Base-by-base conservation (phyloP, 805 yeast species). In the Candida hungchunana region DNA sequence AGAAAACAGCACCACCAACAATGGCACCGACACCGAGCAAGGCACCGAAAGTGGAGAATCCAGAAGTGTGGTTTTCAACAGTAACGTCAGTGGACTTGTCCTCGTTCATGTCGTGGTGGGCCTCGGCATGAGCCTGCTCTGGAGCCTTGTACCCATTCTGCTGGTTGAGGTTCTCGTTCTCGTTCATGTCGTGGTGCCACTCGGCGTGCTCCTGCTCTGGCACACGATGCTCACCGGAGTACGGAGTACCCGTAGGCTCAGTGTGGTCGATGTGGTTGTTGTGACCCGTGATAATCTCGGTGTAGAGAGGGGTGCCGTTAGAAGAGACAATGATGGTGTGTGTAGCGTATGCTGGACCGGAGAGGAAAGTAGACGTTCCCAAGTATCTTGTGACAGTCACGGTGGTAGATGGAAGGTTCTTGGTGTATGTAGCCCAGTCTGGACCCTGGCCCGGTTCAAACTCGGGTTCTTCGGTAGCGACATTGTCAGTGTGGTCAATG, bases 381-480 rank as follows among this genome's bases (percentile, higher is more conserved):
- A 27, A n/a, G 29, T 34, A 34, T 34, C 32, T 34, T 6, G 37
- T 34, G 14, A 34, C 37, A 11, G n/a, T 16, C 8, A 34, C 19
- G 5, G 37, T 34, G 14, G 28, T 24, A n/a, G 17, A 14, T 18
- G 24, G 28, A 13, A 34, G 16, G 24, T 29, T 34, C 32, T 34
- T 34, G 37, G 37, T 34, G 37, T 34, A 34, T n/a, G 37, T 34
- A 7, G 14, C 37, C 37, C 37, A 34, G 44, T 53, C 47, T 36
- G 45, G 41, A 31, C 48, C 55, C 35, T 39, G 46, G 33, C 44
- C 53, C 17, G 42, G 48, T 24, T 41, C 30, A 39, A 32, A 25
- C 7, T 12, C 32, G 12, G 51, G 34, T n/a, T 37, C 46, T 23
- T 47, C 13, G 18, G 50, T 28, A 29, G 43, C 27, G n/a, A n/a